Evolutionary conservation across 2,329 filamentous ascomycete species (phyloP).

Genomic region (Didymella keratinophila): DNA sequence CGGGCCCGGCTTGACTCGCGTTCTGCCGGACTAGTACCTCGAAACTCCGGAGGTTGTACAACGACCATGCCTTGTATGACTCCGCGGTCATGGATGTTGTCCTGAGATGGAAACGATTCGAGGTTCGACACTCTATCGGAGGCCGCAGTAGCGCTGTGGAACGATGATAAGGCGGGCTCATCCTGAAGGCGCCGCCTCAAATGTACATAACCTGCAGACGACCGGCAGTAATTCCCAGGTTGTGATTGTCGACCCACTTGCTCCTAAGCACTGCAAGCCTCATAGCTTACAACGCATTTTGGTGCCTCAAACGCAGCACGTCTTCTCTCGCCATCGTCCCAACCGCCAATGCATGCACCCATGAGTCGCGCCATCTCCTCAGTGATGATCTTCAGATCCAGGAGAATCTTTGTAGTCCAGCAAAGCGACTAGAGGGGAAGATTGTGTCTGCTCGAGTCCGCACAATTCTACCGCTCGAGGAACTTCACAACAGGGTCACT

Average conservation of each 20-base stretch:
- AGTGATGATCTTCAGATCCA: neutral
- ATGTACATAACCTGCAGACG: slow-evolving; percentile 33
- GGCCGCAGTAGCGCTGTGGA: slow-evolving; percentile 39
- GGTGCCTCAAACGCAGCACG: neutral
- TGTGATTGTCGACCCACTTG: slow-evolving; percentile 25
- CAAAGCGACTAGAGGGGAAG: neutral
- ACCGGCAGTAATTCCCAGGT: slow-evolving; percentile 30
- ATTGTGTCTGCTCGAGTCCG: neutral
- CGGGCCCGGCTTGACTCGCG: slow-evolving; percentile 33
- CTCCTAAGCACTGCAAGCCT: slow-evolving; percentile 35
- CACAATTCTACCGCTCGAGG: slow-evolving; percentile 24
- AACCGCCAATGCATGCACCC: neutral
- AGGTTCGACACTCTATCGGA: slow-evolving; percentile 39
- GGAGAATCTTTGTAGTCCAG: neutral
- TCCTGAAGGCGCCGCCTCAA: slow-evolving; percentile 31
- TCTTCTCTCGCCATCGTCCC: slow-evolving; percentile 2
- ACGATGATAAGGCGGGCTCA: slow-evolving; percentile 50
- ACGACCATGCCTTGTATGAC: slow-evolving; percentile 27
- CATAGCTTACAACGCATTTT: slow-evolving; percentile 48
- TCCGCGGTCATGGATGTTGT: slow-evolving; percentile 36
- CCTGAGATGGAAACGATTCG: slow-evolving; percentile 25
- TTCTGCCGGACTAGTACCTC: slow-evolving; percentile 44
- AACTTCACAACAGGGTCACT: slow-evolving; percentile 25
- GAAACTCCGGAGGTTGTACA: slow-evolving; percentile 36
- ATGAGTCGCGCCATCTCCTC: neutral